phyloP scores from a whole-genome alignment of 768 basidiomycete genomes.

The Amanita rubescens region DNA sequence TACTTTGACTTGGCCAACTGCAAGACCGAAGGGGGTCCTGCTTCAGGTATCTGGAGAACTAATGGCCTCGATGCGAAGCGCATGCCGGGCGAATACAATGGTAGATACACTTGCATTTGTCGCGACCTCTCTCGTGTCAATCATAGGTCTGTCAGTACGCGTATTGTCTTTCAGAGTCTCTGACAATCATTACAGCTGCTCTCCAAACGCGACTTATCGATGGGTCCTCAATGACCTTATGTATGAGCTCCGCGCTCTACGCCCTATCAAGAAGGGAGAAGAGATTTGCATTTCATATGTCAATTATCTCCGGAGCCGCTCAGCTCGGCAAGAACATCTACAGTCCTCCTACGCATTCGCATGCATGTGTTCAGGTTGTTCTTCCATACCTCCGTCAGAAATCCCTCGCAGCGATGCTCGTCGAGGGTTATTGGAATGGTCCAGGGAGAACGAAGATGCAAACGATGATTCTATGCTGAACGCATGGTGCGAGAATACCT shows the following conservation, averaged over 20 bases:
- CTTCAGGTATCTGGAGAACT: background rate
- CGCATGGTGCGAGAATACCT: too few relatives aligned
- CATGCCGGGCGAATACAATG: background rate
- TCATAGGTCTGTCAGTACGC: background rate
- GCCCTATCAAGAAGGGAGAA: too few relatives aligned
- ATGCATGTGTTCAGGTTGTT: too few relatives aligned
- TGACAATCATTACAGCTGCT: background rate
- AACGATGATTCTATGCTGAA: too few relatives aligned
- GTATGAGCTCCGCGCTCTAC: background rate
- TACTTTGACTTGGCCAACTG: background rate
- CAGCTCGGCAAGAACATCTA: too few relatives aligned
- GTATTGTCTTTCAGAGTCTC: background rate
- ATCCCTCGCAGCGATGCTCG: too few relatives aligned
- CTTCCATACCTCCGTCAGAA: too few relatives aligned
- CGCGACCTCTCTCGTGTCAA: background rate
- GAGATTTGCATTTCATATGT: too few relatives aligned
- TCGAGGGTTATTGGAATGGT: too few relatives aligned
- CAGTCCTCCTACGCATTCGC: too few relatives aligned
- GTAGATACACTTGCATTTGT: background rate
- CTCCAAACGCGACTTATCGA: constrained; percentile 6
- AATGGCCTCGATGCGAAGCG: background rate
- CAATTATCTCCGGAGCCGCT: too few relatives aligned
- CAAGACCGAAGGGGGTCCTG: background rate
- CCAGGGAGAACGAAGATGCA: too few relatives aligned
- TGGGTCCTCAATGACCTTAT: constrained; percentile 10